phyloP scores from a whole-genome alignment of 768 basidiomycete species.

The Pholiota conissans region DNA sequence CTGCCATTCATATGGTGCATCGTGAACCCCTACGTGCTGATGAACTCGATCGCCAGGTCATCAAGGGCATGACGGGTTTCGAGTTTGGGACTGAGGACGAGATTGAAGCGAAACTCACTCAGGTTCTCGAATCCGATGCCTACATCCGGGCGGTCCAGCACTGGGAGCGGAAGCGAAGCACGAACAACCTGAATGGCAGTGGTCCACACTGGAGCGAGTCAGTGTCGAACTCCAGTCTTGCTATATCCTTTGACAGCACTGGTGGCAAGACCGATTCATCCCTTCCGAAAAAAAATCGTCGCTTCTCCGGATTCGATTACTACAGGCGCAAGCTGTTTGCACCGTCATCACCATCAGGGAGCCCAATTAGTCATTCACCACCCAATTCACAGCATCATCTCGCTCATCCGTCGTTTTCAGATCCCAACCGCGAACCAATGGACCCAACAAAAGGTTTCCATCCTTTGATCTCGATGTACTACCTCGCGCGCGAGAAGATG shows the following conservation, averaged over 20 bases:
- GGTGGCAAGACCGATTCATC: constrained; percentile 34
- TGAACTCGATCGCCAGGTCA: constrained; percentile 84
- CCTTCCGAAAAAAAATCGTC: constrained; percentile 60
- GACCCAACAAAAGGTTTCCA: constrained; percentile 95
- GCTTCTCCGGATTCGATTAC: constrained; percentile 96
- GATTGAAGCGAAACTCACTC: constrained; percentile 70
- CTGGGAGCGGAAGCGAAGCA: constrained; percentile 73
- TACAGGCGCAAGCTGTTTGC: constrained; percentile 89
- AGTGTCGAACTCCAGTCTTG: constrained; percentile 68
- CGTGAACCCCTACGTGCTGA: constrained; percentile 88
- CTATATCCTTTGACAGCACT: constrained; percentile 57
- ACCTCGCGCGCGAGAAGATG: constrained; percentile 91
- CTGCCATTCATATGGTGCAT: constrained; percentile 82
- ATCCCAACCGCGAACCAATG: constrained; percentile 48
- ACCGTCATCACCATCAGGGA: constrained; percentile 46
- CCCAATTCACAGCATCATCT: constrained; percentile 60
- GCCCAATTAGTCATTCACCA: constrained; percentile 51
- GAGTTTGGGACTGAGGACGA: constrained; percentile 92
- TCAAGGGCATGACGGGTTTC: constrained; percentile 93
- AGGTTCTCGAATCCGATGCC: constrained; percentile 73
- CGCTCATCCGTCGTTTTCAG: constrained; percentile 44
- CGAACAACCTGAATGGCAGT: constrained; percentile 32
- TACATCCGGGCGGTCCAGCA: constrained; percentile 73
- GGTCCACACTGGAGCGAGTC: constrained; percentile 53
- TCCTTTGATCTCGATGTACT: constrained; percentile 95